Percentiles rank a stretch among this genome's conserved stretches.
These are phyloP conservation scores for Asterochloris sp. DNA, from an alignment of 139 green algal genomes.

Conservation along the genomic window DNA sequence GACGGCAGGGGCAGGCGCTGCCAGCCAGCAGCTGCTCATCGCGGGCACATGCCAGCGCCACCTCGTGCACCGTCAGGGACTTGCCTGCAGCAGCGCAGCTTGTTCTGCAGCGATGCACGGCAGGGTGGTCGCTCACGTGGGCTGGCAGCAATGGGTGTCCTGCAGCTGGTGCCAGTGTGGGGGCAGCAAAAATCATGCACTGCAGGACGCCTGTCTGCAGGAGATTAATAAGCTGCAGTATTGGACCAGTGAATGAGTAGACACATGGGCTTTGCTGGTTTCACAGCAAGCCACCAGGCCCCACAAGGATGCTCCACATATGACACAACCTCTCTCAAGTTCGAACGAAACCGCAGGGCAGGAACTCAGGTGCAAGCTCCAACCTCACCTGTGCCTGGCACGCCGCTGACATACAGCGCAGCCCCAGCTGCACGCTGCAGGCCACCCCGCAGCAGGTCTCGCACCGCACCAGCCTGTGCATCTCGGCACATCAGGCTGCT, in stretches of 20 bases:
- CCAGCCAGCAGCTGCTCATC: background rate
- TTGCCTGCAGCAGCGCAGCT: constrained; percentile 26
- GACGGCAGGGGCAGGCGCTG: background rate
- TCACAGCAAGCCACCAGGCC: too few relatives aligned
- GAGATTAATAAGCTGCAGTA: background rate
- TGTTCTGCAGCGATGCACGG: background rate
- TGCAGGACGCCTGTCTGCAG: background rate
- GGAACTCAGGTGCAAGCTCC: background rate
- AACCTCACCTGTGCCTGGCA: constrained; percentile 43
- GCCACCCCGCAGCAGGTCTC: constrained; percentile 29
- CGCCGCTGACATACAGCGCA: constrained; percentile 39
- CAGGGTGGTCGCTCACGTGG: background rate
- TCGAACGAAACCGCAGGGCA: too few relatives aligned
- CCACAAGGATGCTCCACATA: background rate
- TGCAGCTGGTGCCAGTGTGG: background rate
- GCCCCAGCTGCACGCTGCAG: constrained; percentile 20
- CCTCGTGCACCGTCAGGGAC: constrained; percentile 40
- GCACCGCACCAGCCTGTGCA: constrained; percentile 22
- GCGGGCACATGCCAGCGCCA: constrained; percentile 24
- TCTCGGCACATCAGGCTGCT: constrained; percentile 2
- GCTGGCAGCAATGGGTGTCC: background rate
- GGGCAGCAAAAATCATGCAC: background rate
- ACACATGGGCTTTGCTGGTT: background rate
- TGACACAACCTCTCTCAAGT: background rate
- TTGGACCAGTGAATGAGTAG: background rate